Evolutionary conservation across 148 eudicot genomes (phyloP).

Genomic region (Oxyria digyna): DNA sequence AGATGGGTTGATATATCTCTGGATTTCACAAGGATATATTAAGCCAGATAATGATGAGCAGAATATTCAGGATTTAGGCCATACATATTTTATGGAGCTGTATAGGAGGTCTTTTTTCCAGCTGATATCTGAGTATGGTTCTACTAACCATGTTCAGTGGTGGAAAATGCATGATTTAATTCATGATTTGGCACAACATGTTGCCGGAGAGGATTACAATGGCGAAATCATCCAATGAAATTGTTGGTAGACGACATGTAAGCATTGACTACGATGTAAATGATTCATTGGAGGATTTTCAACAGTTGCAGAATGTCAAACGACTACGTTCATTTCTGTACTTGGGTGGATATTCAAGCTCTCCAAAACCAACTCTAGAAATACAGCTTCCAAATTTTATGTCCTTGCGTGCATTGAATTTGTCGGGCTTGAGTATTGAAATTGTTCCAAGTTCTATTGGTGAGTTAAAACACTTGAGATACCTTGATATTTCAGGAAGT

Average conservation of each 20-base stretch:
- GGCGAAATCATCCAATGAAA: not conserved
- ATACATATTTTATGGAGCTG: constrained; percentile 16
- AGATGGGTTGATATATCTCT: constrained; percentile 14
- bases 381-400: not conserved
- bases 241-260: not conserved
- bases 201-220: not conserved
- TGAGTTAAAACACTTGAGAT: constrained; percentile 19
- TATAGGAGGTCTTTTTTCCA: constrained; percentile 14
- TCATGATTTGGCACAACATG: not conserved
- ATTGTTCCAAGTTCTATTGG: not conserved
- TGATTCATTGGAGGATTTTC: not conserved
- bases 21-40: constrained; percentile 18
- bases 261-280: not conserved
- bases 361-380: constrained; percentile 10
- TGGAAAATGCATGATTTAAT: not conserved
- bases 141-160: too few species aligned
- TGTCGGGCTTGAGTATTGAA: not conserved
- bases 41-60: not conserved
- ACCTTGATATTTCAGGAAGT: constrained; percentile 15
- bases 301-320: not conserved
- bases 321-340: not conserved
- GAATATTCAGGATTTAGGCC: constrained; percentile 17
- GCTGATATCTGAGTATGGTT: fast-evolving
- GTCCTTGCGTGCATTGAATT: not conserved
- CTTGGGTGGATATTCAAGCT: not conserved